Percentiles rank a stretch among this genome's conserved stretches.
phyloP scores from a whole-genome alignment of 306 rosid genomes.

The Glycine tomentella region DNA sequence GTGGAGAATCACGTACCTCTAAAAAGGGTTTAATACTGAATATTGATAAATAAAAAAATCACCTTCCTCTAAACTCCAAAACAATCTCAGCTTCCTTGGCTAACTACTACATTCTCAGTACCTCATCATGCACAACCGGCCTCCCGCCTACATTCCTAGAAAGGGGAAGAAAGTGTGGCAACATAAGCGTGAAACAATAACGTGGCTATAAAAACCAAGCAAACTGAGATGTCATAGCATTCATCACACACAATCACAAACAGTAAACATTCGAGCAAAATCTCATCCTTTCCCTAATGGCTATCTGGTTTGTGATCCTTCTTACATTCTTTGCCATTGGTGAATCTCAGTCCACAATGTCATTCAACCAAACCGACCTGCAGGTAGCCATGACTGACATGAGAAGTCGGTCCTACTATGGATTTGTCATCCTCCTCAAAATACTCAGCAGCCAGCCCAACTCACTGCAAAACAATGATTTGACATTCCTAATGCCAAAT shows the following conservation, averaged over 20 bases:
- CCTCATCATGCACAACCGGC: conserved; percentile 51
- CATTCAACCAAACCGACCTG: no score
- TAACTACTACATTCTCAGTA: conserved; percentile 34
- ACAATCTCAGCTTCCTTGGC: conserved; percentile 11
- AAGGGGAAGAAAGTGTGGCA: conserved; percentile 17
- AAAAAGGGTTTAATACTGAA: neutral
- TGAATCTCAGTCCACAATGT: no score
- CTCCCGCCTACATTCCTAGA: conserved; percentile 50
- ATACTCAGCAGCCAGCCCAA: conserved; percentile 55
- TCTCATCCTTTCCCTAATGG: conserved; percentile 45
- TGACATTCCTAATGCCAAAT: conserved; percentile 67
- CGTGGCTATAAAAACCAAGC: conserved; percentile 34
- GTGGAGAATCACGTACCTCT: no score
- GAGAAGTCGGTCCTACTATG: no score
- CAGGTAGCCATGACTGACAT: no score
- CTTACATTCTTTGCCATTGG: no score
- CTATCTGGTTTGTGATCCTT: conserved; percentile 56
- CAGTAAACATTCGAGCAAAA: conserved; percentile 25
- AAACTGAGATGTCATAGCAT: conserved; percentile 27
- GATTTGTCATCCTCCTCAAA: conserved; percentile 70
- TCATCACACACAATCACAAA: conserved; percentile 26
- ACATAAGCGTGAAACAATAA: conserved; percentile 33
- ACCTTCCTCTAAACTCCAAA: neutral
- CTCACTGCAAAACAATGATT: conserved; percentile 46
- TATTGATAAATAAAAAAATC: neutral